Conservation (phyloP, 1,284 basidiomycete genomes). For the Bjerkandera adusta region DNA sequence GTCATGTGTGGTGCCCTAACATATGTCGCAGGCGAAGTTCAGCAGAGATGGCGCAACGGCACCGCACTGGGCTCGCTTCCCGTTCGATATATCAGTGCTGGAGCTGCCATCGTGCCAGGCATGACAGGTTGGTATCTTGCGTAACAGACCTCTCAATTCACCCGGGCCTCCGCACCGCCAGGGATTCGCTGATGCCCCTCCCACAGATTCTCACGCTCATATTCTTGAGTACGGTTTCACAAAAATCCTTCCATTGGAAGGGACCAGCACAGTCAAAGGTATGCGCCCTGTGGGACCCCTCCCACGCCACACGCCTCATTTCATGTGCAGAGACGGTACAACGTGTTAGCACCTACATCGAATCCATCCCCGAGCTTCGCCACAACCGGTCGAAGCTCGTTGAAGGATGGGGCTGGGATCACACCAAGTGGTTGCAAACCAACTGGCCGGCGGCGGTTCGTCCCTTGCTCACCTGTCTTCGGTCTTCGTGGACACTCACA, state of each 20-base stretch:
- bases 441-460: slow-evolving; percentile 77
- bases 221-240: slow-evolving; percentile 75
- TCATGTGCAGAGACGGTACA: slow-evolving; percentile 54
- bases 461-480: slow-evolving; percentile 12
- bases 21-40: slow-evolving; percentile 40
- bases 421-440: slow-evolving; percentile 69
- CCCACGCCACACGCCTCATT: slow-evolving; percentile 1
- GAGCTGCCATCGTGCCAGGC: slow-evolving; percentile 64
- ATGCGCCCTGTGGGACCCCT: not conserved
- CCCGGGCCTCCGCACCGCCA: slow-evolving; percentile 3
- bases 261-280: slow-evolving; percentile 46
- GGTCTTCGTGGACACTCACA: not conserved
- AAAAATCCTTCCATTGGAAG: slow-evolving; percentile 63
- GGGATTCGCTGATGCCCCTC: slow-evolving; percentile 6
- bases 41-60: slow-evolving; percentile 36
- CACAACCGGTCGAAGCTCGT: slow-evolving; percentile 63
- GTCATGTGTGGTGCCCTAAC: not conserved
- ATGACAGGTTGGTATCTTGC: slow-evolving; percentile 49
- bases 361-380: slow-evolving; percentile 51
- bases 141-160: slow-evolving; percentile 3
- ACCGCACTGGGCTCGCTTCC: slow-evolving; percentile 14
- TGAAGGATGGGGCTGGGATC: slow-evolving; percentile 90
- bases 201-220: slow-evolving; percentile 78
- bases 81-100: slow-evolving; percentile 49
- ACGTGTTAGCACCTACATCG: slow-evolving; percentile 65